A percentile compares a stretch with the other conserved stretches of the same genome.
Conservation (phyloP, 106 monocot genomes). For the Iris macrosiphon region DNA sequence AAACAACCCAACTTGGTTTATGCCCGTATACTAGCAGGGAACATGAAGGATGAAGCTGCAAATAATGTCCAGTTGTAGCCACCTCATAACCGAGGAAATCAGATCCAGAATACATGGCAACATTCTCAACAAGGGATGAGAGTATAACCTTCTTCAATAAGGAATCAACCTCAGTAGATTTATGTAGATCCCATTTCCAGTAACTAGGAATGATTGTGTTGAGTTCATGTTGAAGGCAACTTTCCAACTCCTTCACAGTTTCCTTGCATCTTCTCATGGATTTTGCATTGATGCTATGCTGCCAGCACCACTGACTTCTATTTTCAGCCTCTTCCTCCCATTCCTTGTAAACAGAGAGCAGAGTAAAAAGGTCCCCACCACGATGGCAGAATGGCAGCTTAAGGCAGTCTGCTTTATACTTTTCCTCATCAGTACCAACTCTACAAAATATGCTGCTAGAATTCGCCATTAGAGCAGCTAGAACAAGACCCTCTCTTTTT, state of each 20-base stretch:
- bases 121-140: constrained; percentile 68
- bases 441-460: constrained; percentile 91
- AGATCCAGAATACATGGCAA: constrained; percentile 76
- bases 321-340: constrained; percentile 58
- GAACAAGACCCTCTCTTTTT: constrained; percentile 74
- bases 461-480: constrained; percentile 93
- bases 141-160: constrained; percentile 67
- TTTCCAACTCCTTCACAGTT: constrained; percentile 69
- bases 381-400: constrained; percentile 86
- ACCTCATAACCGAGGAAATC: constrained; percentile 83
- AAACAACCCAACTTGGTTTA: constrained; percentile 88
- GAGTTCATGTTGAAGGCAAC: constrained; percentile 63
- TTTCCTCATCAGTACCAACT: constrained; percentile 69
- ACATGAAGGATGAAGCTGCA: constrained; percentile 87
- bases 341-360: constrained; percentile 84
- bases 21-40: constrained; percentile 65
- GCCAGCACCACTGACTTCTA: constrained; percentile 83
- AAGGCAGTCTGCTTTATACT: constrained; percentile 76
- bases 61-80: constrained; percentile 59
- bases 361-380: constrained; percentile 92
- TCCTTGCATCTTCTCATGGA: constrained; percentile 88
- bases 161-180: constrained; percentile 22
- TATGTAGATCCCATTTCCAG: constrained; percentile 72
- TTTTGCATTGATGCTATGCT: constrained; percentile 96
- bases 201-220: constrained; percentile 71